A percentile compares a stretch with the other conserved stretches of the same genome.
Conservation (phyloP, 1,139 yeast genomes). For the Nakaseomyces bracarensis region DNA sequence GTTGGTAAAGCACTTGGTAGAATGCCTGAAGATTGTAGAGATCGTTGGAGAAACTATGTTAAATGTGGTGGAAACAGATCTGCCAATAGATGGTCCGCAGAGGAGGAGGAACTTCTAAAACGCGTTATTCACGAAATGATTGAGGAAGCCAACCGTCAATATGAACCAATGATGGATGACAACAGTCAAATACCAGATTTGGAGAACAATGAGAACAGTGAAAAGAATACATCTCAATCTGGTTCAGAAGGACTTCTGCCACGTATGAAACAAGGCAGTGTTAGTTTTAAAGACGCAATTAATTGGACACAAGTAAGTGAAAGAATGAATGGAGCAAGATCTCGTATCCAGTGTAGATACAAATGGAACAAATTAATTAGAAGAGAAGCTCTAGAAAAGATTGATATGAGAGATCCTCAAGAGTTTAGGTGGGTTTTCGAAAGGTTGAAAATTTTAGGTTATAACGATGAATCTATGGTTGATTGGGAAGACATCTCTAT, state of each 20-base stretch:
- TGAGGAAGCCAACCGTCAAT: slow-evolving; percentile 19
- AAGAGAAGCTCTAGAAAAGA: slow-evolving; percentile 46
- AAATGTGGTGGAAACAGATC: slow-evolving; percentile 76
- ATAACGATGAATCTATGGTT: slow-evolving; percentile 41
- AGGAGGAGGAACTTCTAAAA: slow-evolving; percentile 59
- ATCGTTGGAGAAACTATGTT: slow-evolving; percentile 89
- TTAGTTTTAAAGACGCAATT: slow-evolving; percentile 36
- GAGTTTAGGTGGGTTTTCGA: slow-evolving; percentile 54
- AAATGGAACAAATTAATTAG: slow-evolving; percentile 80
- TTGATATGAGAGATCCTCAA: slow-evolving; percentile 41
- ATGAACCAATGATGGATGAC: slow-evolving; percentile 4
- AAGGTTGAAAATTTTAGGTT: slow-evolving; percentile 43
- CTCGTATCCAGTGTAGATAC: slow-evolving; percentile 88
- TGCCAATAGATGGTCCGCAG: slow-evolving; percentile 67
- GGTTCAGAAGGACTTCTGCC: background rate
- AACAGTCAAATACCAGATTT: slow-evolving; percentile 4
- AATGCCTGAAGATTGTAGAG: slow-evolving; percentile 97
- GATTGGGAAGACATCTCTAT: slow-evolving; percentile 58
- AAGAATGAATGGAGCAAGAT: slow-evolving; percentile 76
- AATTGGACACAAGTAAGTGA: slow-evolving; percentile 93
- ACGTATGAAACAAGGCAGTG: slow-evolving; percentile 8
- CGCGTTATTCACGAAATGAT: slow-evolving; percentile 44
- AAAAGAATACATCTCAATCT: slow-evolving; percentile 8
- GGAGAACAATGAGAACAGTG: slow-evolving; percentile 11
- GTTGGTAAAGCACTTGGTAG: slow-evolving; percentile 73